Evolutionary conservation across 2,329 filamentous ascomycete species (phyloP), one percentile per base, ranked within the genome.

Genomic region (Pseudocercospora vitis): DNA sequence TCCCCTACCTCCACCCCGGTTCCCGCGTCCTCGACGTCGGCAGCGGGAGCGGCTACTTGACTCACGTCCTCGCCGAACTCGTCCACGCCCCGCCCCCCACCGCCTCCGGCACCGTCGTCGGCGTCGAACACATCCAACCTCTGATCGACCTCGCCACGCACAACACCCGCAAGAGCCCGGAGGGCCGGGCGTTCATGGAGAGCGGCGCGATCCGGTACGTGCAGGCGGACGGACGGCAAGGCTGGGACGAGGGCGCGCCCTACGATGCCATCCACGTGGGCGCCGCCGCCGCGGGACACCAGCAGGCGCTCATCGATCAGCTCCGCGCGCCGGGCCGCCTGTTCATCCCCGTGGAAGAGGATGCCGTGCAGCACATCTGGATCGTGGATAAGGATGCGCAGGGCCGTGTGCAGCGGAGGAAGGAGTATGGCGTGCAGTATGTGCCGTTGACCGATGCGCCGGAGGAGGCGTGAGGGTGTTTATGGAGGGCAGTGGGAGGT

Each of bases 201-300:
- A 74, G 71, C 0, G 88, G 86, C 0, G 80, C 78, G 64, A 81
- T 91, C 35, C 76, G 77, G 53, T 95, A 95, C 66, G 78, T 91
- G 1, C 78, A 83, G 0, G 91, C 84, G 0, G 91, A 96, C 73
- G 77, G 77, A 9, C 63, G 77, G 56, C 67, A 70, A 50, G 77
- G 77, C 2, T 78, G 71, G 70, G 53, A 47, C 23, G 73, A 76
- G 9, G 78, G 74, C 57, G 73, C 71, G 24, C 73, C 84, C 0
- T 99, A 92, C 78, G 90, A 97, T 78, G 91, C 88, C 2, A 97
- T 99, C 55, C 94, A 97, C 69, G 94, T 97, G 2, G 94, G 94
- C 0, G 94, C 94, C 0, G 88, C 90, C 6, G 92, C 92, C 0
- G 80, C 75, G 19, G 81, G 84, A 66, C 73, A 95, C 50, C 91